Evolutionary conservation across 345 rosid genomes (phyloP).

Genomic region (Dovyalis caffra): DNA sequence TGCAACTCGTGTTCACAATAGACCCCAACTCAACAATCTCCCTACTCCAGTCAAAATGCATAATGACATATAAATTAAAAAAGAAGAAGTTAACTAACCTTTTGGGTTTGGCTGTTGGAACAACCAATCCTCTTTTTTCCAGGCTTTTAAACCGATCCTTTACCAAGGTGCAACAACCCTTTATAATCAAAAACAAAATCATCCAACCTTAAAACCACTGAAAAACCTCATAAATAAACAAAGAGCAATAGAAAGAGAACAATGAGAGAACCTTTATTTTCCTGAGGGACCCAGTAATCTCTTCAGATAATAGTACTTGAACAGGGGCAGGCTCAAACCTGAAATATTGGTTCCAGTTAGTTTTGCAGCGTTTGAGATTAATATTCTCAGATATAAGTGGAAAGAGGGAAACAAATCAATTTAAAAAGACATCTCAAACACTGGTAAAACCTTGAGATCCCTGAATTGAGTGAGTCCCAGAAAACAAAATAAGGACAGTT

Average conservation of each 20-base stretch:
- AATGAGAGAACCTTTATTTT: conserved; percentile 60
- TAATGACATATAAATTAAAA: too few species aligned
- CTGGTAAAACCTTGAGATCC: neutral
- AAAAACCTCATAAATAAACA: neutral
- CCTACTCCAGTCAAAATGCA: too few species aligned
- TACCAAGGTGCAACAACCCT: conserved; percentile 87
- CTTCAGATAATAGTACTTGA: conserved; percentile 87
- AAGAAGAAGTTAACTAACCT: too few species aligned
- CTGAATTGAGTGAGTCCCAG: neutral
- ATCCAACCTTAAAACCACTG: neutral
- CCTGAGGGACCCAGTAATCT: conserved; percentile 87
- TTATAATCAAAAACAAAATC: neutral
- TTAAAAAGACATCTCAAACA: neutral
- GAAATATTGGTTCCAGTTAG: conserved; percentile 14
- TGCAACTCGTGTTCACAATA: too few species aligned
- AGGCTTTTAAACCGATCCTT: conserved; percentile 89
- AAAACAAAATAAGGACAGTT: neutral
- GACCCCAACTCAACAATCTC: too few species aligned
- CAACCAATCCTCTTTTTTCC: conserved; percentile 84
- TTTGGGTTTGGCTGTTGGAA: conserved; percentile 51
- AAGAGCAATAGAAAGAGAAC: neutral
- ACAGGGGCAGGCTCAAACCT: conserved; percentile 82
- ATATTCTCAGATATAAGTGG: neutral
- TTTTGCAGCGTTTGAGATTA: neutral
- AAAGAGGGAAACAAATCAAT: neutral